A percentile compares a stretch with the other conserved stretches of the same genome.
Evolutionary conservation across 306 rosid species (phyloP).

Genomic region (Fragaria iinumae): DNA sequence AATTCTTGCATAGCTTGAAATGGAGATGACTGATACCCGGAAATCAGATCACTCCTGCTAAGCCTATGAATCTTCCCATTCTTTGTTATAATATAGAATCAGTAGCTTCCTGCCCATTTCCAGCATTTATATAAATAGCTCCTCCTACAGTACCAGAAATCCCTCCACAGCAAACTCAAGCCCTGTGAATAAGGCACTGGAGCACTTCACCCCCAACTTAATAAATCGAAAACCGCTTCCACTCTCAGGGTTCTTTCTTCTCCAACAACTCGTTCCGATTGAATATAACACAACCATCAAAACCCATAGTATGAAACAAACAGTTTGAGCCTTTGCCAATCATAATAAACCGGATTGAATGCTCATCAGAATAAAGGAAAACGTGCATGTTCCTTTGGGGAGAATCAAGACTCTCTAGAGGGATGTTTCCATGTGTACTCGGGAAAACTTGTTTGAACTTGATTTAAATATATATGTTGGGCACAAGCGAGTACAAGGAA

Average conservation of each 20-base stretch:
- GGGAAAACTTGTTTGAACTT: background rate
- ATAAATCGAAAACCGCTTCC: constrained; percentile 37
- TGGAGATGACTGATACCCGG: constrained; percentile 30
- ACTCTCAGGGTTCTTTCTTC: constrained; percentile 15
- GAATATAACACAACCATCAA: constrained; percentile 36
- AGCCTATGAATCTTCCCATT: constrained; percentile 24
- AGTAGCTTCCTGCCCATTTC: constrained; percentile 38
- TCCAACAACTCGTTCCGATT: constrained; percentile 36
- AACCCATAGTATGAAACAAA: constrained; percentile 35
- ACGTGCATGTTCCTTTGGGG: too few species aligned
- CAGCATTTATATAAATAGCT: constrained; percentile 36
- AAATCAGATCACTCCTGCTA: constrained; percentile 18
- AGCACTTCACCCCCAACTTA: constrained; percentile 25
- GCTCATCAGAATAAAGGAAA: constrained; percentile 7
- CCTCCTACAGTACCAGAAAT: constrained; percentile 40
- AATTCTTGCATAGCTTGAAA: constrained; percentile 32
- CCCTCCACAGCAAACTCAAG: constrained; percentile 37
- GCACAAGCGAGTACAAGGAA: too few species aligned
- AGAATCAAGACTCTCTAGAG: background rate
- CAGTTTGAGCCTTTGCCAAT: constrained; percentile 38
- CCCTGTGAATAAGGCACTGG: constrained; percentile 33
- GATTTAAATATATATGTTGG: too few species aligned
- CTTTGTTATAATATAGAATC: constrained; percentile 18
- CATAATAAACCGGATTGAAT: constrained; percentile 24
- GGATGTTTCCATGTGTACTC: background rate